Percentiles rank a stretch among this genome's conserved stretches.
These are phyloP conservation scores for Cryptococcus deneoformans DNA, from an alignment of 1,284 basidiomycete genomes.

Conservation along the genomic window DNA sequence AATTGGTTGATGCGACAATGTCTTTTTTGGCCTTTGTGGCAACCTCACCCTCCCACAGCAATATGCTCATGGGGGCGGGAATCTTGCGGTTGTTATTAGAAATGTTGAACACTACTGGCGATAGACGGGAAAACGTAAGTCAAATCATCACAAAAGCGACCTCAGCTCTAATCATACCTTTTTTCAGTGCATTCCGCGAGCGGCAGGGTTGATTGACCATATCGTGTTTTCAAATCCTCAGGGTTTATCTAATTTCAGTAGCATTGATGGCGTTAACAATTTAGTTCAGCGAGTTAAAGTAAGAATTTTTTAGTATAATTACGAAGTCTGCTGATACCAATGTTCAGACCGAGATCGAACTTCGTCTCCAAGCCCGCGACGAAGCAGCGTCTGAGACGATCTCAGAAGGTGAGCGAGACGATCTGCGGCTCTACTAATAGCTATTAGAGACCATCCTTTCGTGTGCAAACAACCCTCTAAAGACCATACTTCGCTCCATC, in stretches of 20 bases:
- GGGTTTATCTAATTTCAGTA: constrained; percentile 83
- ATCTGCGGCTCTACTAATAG: background rate
- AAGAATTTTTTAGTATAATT: constrained; percentile 23
- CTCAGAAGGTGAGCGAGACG: constrained; percentile 14
- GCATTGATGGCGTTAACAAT: constrained; percentile 77
- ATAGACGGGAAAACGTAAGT: constrained; percentile 28
- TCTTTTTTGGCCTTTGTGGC: constrained; percentile 84
- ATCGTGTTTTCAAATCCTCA: constrained; percentile 73
- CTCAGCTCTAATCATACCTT: background rate
- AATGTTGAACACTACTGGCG: constrained; percentile 64
- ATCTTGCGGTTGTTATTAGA: constrained; percentile 86
- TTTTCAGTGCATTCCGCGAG: constrained; percentile 50
- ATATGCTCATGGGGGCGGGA: constrained; percentile 96
- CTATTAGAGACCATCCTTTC: constrained; percentile 19
- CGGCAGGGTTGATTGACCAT: constrained; percentile 88
- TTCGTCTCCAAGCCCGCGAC: constrained; percentile 2
- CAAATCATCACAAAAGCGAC: background rate
- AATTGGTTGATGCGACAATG: constrained; percentile 81
- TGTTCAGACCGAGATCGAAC: constrained; percentile 18
- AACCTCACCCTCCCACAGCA: constrained; percentile 76
- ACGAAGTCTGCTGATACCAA: background rate
- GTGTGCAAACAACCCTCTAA: constrained; percentile 56
- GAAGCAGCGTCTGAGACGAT: constrained; percentile 10
- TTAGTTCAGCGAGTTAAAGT: constrained; percentile 85
- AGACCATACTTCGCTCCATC: constrained; percentile 88